These are phyloP conservation scores for Trichoderma polysporum DNA, from an alignment of 2,329 filamentous ascomycete genomes.

Conservation along the genomic window DNA sequence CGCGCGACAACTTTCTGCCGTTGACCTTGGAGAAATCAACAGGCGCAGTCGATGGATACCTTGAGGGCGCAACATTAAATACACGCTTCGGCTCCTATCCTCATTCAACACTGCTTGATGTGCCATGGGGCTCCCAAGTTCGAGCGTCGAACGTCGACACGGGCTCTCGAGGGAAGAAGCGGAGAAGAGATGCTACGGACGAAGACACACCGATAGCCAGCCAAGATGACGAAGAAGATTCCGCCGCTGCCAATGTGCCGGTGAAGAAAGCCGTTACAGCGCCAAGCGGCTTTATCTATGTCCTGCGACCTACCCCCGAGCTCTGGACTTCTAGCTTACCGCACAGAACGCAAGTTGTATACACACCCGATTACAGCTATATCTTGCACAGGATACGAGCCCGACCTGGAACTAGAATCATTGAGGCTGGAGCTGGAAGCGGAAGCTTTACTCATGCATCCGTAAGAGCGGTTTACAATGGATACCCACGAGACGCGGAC, in stretches of 20 bases:
- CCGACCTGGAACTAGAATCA: slow-evolving; percentile 68
- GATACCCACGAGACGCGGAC: slow-evolving; percentile 52
- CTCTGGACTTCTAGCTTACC: slow-evolving; percentile 78
- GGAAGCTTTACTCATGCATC: slow-evolving; percentile 83
- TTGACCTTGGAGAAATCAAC: slow-evolving; percentile 64
- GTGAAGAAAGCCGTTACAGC: slow-evolving; percentile 54
- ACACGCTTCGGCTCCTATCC: slow-evolving; percentile 92
- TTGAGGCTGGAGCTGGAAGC: slow-evolving; percentile 79
- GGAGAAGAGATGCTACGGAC: slow-evolving; percentile 50
- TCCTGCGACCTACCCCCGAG: slow-evolving; percentile 77
- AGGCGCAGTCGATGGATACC: slow-evolving; percentile 67
- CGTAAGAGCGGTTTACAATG: slow-evolving; percentile 72
- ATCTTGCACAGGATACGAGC: slow-evolving; percentile 74
- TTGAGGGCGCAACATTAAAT: slow-evolving; percentile 78
- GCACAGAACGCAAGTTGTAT: slow-evolving; percentile 82
- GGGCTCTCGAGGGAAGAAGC: slow-evolving; percentile 76
- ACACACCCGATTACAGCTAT: slow-evolving; percentile 84
- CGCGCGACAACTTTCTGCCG: slow-evolving; percentile 80
- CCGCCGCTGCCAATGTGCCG: slow-evolving; percentile 34
- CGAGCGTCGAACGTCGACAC: slow-evolving; percentile 88
- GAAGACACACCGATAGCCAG: slow-evolving; percentile 44
- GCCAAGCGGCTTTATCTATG: slow-evolving; percentile 70
- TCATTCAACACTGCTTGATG: slow-evolving; percentile 71
- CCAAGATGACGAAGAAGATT: slow-evolving; percentile 37
- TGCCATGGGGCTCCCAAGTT: slow-evolving; percentile 91